Conservation (phyloP, 192 early-diverging fungal genomes). For the Linnemannia zychae region DNA sequence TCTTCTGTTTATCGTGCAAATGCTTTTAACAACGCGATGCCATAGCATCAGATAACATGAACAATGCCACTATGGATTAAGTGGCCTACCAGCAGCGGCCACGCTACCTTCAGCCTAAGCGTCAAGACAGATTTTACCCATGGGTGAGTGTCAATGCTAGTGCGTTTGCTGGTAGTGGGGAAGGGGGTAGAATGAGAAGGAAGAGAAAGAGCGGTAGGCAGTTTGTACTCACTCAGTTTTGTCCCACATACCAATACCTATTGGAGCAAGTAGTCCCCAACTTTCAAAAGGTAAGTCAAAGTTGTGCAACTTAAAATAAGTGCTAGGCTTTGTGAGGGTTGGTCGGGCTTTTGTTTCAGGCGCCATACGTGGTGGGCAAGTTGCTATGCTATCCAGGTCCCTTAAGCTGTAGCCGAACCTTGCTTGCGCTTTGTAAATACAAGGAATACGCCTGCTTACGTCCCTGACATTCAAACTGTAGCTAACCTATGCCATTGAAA, state of each 20-base stretch:
- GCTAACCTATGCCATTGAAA: slow-evolving; percentile 22
- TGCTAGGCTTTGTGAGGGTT: slow-evolving; percentile 8
- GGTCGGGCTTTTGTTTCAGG: slow-evolving; percentile 20
- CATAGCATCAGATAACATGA: slow-evolving; percentile 15
- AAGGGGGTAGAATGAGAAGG: no score
- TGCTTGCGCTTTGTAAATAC: slow-evolving; percentile 29
- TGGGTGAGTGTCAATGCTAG: slow-evolving; percentile 8
- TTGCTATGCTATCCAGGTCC: slow-evolving; percentile 26
- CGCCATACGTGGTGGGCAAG: slow-evolving; percentile 21
- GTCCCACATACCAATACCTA: no score
- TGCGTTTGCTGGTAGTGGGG: no score
- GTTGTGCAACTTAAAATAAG: no score
- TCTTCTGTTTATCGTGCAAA: slow-evolving; percentile 1
- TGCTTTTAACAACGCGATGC: slow-evolving; percentile 7
- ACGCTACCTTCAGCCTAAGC: slow-evolving; percentile 10
- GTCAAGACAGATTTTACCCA: slow-evolving; percentile 12
- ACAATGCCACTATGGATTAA: background rate
- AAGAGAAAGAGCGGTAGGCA: no score
- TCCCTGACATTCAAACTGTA: slow-evolving; percentile 6
- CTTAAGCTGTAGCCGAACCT: slow-evolving; percentile 23
- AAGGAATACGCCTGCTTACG: slow-evolving; percentile 4
- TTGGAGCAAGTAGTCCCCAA: no score
- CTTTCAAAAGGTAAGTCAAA: no score
- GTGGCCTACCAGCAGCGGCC: background rate
- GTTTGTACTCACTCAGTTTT: no score